Evolutionary conservation across 495 filamentous ascomycete genomes (phyloP).

Genomic region (Talaromyces ruber): DNA sequence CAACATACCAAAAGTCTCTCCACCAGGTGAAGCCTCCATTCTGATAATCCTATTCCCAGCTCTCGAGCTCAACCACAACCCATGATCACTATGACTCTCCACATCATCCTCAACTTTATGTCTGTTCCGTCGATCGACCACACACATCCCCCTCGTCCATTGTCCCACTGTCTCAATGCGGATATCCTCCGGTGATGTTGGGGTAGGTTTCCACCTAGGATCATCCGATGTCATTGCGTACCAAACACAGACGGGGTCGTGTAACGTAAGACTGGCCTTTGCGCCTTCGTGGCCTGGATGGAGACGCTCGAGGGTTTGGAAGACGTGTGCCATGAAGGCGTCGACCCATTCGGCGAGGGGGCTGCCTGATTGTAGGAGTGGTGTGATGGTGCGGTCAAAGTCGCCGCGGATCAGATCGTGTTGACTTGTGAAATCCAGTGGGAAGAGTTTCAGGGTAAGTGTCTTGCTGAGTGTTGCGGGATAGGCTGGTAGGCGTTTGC

Average conservation of each 20-base stretch:
- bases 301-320: conserved; percentile 58
- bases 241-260: conserved; percentile 87
- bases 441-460: conserved; percentile 73
- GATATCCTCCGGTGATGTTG: conserved; percentile 54
- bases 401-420: conserved; percentile 56
- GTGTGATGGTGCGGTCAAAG: conserved; percentile 48
- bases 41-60: conserved; percentile 72
- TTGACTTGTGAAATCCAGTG: conserved; percentile 77
- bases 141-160: conserved; percentile 89
- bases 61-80: conserved; percentile 59
- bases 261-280: conserved; percentile 57
- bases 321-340: conserved; percentile 70
- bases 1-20: conserved; percentile 30
- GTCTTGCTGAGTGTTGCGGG: conserved; percentile 53
- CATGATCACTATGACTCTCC: conserved; percentile 54
- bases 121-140: conserved; percentile 63
- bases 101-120: conserved; percentile 51
- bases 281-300: conserved; percentile 46
- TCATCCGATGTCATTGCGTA: conserved; percentile 58
- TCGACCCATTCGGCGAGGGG: conserved; percentile 78
- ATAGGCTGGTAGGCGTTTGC: conserved; percentile 48
- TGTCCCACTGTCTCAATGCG: conserved; percentile 81
- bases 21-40: conserved; percentile 44
- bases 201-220: conserved; percentile 32
- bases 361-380: conserved; percentile 44